Evolutionary conservation across 805 yeast genomes (phyloP), one percentile per base, ranked within the genome.

Genomic region (Diddensiella transvaalensis): DNA sequence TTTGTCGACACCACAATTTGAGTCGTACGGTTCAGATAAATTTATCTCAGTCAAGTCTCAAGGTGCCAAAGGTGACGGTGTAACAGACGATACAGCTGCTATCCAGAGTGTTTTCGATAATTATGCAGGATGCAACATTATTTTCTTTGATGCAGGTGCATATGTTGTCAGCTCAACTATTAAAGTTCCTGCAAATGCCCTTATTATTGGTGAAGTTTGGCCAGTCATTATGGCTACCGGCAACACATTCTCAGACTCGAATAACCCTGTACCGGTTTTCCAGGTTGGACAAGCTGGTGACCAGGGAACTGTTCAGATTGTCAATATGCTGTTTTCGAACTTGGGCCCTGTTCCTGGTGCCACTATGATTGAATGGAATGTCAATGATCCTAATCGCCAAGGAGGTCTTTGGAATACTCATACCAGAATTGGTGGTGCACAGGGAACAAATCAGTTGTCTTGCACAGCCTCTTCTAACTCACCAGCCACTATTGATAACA

Each of bases 61-160:
- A 5, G 47, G 47, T 21, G 47, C 47, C 15, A 36, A 29, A 15
- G 47, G 47, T 13, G 47, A 43, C 24, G 47, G 47, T 22, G 33
- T 43, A 17, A 43, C 33, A 10, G 47, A 43, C 19, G 47, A 43
- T 23, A 13, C 47, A 3, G 32, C 17, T 35, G 47, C 47, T 15
- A 43, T 43, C 22, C 40, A 43, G 15, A 19, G 13, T n/a, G 47
- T 39, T 21, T 30, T 43, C 21, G 15, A 43, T 15, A 39, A 33
- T 8, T n/a, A 21, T 15, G 41, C 21, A 22, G 17, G 47, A 11
- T 38, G 47, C 10, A 15, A 22, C 15, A 33, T 15, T 22, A 33
- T 26, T 13, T 26, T 26, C 13, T 26, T 26, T 26, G 32, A 26
- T 26, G 32, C 32, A 8, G 32, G 32, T 26, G 32, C 32, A 8